These are phyloP conservation scores for Lactifluus hygrophoroides DNA, from an alignment of 768 basidiomycete genomes.

Conservation along the genomic window DNA sequence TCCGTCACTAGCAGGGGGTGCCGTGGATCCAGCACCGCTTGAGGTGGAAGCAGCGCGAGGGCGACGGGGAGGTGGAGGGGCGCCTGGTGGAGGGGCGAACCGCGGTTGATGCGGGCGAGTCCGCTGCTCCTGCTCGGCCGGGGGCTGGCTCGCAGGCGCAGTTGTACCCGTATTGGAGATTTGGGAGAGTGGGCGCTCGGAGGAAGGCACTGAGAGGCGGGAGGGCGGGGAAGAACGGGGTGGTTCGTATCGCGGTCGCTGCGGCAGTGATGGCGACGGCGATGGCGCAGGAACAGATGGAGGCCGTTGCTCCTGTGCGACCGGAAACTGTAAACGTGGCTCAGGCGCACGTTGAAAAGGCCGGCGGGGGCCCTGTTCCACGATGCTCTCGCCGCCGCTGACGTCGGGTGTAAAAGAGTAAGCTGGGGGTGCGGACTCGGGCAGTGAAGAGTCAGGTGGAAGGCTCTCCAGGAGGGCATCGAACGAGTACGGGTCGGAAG, in stretches of 20 bases:
- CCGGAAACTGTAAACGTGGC: not conserved
- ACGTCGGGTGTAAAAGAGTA: constrained; percentile 53
- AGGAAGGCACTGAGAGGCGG: not conserved
- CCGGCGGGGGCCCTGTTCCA: constrained; percentile 53
- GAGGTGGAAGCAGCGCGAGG: constrained; percentile 13
- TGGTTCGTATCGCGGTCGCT: constrained; percentile 1
- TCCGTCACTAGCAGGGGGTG: constrained; percentile 37
- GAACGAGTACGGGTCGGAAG: not conserved
- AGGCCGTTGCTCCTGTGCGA: not conserved
- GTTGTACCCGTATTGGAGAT: constrained; percentile 43
- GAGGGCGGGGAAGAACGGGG: constrained; percentile 20
- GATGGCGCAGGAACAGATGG: not conserved
- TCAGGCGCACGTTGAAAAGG: constrained; percentile 47
- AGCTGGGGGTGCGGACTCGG: constrained; percentile 60
- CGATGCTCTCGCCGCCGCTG: constrained; percentile 47
- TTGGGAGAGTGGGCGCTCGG: constrained; percentile 4
- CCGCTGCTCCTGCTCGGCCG: not conserved
- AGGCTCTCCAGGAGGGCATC: not conserved
- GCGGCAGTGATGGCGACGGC: not conserved
- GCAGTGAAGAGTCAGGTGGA: constrained; percentile 21
- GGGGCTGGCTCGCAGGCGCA: not conserved
- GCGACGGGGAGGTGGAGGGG: constrained; percentile 20
- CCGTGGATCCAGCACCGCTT: not conserved
- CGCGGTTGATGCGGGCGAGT: constrained; percentile 3
- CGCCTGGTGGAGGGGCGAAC: constrained; percentile 29